Conservation (phyloP, 73 alveolate species). For the Tetrahymena malaccensis region DNA sequence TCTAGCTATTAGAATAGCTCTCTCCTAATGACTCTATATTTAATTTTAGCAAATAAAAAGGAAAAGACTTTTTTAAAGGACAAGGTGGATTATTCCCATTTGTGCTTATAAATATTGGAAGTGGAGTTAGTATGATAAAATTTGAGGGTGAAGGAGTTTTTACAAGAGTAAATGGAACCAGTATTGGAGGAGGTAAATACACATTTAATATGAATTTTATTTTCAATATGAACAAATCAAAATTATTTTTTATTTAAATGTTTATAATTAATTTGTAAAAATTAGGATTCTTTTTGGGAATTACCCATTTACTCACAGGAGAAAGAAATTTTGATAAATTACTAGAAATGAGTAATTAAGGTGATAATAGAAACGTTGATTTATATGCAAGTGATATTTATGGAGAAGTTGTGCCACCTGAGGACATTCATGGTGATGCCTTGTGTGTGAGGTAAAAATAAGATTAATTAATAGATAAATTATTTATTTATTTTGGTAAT, state of each 20-base stretch:
- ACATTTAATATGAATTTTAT: neutral
- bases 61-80: constrained; percentile 5
- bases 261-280: neutral
- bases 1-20: neutral
- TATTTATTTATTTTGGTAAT: neutral
- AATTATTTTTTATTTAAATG: neutral
- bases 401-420: constrained; percentile 15
- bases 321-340: constrained; percentile 34
- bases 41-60: neutral
- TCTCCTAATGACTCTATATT: neutral
- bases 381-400: constrained; percentile 18
- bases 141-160: constrained; percentile 20
- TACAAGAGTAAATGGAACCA: constrained; percentile 22
- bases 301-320: constrained; percentile 29
- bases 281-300: constrained; percentile 4
- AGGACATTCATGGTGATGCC: constrained; percentile 7
- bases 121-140: constrained; percentile 36
- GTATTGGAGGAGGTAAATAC: constrained; percentile 36
- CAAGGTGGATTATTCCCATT: constrained; percentile 21
- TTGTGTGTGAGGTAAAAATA: neutral
- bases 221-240: neutral
- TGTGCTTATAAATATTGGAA: constrained; percentile 20
- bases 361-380: constrained; percentile 28
- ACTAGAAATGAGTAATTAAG: constrained; percentile 15
- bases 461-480: neutral